phyloP scores from a whole-genome alignment of 2,329 filamentous ascomycete genomes.

The Trichoderma arundinaceum region DNA sequence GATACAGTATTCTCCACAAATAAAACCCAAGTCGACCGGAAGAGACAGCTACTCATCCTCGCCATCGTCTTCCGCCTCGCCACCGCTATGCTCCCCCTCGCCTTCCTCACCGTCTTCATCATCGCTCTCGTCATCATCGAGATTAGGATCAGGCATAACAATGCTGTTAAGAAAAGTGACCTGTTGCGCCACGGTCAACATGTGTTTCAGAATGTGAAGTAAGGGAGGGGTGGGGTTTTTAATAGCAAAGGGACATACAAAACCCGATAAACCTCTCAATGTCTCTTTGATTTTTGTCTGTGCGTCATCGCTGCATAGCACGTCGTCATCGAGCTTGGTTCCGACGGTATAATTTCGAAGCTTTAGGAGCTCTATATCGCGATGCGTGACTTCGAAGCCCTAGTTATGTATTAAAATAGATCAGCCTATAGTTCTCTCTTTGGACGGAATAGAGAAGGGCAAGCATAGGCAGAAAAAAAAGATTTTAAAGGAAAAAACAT shows the following conservation, averaged over 20 bases:
- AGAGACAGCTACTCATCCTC: not conserved
- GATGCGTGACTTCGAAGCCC: slow-evolving; percentile 76
- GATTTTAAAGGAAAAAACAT: slow-evolving; percentile 38
- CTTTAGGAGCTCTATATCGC: slow-evolving; percentile 80
- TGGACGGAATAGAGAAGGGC: not conserved
- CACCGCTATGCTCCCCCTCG: slow-evolving; percentile 25
- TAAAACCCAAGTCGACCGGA: not conserved
- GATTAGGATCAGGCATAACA: slow-evolving; percentile 70
- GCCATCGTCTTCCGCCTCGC: slow-evolving; percentile 1
- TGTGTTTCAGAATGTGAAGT: not conserved
- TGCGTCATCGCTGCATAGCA: slow-evolving; percentile 66
- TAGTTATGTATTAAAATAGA: slow-evolving; percentile 43
- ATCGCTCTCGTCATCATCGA: slow-evolving; percentile 51
- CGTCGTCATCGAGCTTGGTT: slow-evolving; percentile 67
- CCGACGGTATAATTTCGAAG: slow-evolving; percentile 79
- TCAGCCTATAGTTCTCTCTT: not conserved
- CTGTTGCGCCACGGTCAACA: slow-evolving; percentile 47
- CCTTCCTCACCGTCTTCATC: slow-evolving; percentile 44
- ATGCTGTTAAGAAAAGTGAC: slow-evolving; percentile 73
- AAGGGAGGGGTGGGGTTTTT: not conserved
- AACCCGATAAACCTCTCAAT: slow-evolving; percentile 73
- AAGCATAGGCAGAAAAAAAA: not conserved
- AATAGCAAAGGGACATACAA: slow-evolving; percentile 61
- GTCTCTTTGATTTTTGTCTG: slow-evolving; percentile 69
- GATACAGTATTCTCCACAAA: not conserved